These are phyloP conservation scores for Daldinia childiae DNA, from an alignment of 495 filamentous ascomycete genomes.

Conservation along the genomic window DNA sequence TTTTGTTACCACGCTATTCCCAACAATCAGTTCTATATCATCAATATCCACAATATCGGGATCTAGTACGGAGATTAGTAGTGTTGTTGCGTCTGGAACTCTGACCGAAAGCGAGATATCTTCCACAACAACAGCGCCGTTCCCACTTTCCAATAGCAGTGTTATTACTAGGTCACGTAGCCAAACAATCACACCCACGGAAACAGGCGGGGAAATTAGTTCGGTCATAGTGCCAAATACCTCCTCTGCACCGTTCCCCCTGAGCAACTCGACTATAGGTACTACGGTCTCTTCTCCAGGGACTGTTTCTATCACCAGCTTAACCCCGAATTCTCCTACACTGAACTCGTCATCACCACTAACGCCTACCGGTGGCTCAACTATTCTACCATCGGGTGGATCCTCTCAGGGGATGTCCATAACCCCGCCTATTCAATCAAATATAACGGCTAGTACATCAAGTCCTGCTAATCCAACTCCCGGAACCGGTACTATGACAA, in stretches of 20 bases:
- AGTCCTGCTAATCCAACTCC: constrained; percentile 1
- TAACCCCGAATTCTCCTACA: constrained; percentile 10
- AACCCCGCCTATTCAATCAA: constrained; percentile 1
- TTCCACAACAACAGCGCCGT: constrained; percentile 14
- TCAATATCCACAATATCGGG: constrained; percentile 19
- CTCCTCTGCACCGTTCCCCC: constrained; percentile 26
- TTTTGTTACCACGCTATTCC: constrained; percentile 11
- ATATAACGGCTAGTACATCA: constrained; percentile 6
- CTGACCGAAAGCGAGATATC: constrained; percentile 24
- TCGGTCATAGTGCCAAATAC: constrained; percentile 26
- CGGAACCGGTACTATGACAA: neutral
- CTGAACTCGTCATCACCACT: constrained; percentile 22
- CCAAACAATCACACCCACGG: constrained; percentile 7
- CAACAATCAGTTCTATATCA: constrained; percentile 18
- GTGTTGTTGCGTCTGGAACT: constrained; percentile 32
- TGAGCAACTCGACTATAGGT: constrained; percentile 37
- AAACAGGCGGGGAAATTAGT: constrained; percentile 12
- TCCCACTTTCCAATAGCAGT: constrained; percentile 32
- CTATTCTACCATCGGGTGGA: neutral
- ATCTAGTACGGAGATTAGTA: constrained; percentile 34
- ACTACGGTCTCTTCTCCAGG: constrained; percentile 25
- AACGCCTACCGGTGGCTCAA: constrained; percentile 21
- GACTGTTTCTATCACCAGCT: constrained; percentile 16
- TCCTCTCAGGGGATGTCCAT: constrained; percentile 16
- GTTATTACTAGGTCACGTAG: neutral